Conservation (phyloP, 768 basidiomycete genomes). For the Tephrocybe sp. region DNA sequence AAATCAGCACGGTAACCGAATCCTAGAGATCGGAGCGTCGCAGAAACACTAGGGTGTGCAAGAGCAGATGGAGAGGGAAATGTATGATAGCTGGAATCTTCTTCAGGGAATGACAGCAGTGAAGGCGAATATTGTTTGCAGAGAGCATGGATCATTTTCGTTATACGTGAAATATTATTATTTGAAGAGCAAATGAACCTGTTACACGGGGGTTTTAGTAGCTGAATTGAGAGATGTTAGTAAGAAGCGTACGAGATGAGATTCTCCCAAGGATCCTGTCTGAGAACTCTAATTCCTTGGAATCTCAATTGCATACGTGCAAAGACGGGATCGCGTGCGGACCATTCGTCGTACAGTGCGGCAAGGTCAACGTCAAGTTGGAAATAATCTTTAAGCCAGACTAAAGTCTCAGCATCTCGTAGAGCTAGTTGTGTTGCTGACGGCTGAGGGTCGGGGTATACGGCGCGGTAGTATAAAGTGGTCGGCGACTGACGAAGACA, state of each 20-base stretch:
- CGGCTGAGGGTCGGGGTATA: constrained; percentile 51
- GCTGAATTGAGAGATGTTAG: not conserved
- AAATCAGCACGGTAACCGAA: constrained; percentile 96
- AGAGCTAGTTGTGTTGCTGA: constrained; percentile 28
- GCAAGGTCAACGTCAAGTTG: constrained; percentile 76
- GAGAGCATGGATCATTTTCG: constrained; percentile 86
- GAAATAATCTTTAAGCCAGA: constrained; percentile 85
- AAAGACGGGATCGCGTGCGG: constrained; percentile 71
- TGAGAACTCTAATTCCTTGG: constrained; percentile 78
- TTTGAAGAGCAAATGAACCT: constrained; percentile 99
- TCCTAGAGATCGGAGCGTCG: constrained; percentile 73
- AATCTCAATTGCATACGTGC: constrained; percentile 59
- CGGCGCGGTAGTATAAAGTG: constrained; percentile 66
- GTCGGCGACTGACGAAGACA: constrained; percentile 76
- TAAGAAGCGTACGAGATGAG: constrained; percentile 69
- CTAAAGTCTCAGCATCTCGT: constrained; percentile 62
- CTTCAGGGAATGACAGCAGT: constrained; percentile 48
- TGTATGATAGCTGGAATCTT: constrained; percentile 57
- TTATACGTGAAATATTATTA: constrained; percentile 94
- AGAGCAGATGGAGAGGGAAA: constrained; percentile 82
- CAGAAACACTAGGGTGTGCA: constrained; percentile 51
- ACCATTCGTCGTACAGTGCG: constrained; percentile 76
- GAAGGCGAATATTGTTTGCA: constrained; percentile 74
- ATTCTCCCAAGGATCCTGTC: constrained; percentile 97
- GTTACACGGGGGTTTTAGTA: not conserved